Evolutionary conservation across 2,329 filamentous ascomycete genomes (phyloP), one percentile per base, ranked within the genome.

Genomic region (Cordyceps sp.): DNA sequence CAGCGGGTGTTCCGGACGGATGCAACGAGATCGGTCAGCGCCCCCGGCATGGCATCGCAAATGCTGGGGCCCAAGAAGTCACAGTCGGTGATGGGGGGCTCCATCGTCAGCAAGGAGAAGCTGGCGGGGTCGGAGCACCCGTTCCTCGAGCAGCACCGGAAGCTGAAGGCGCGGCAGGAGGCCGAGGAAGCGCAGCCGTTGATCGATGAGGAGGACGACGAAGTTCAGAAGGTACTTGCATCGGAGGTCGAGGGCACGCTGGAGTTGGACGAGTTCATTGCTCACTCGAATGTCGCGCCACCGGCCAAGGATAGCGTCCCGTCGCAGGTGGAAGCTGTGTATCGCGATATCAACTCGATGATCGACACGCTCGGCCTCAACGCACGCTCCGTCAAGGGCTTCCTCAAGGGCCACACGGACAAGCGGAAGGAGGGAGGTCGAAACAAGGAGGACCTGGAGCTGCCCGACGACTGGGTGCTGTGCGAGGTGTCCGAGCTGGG

Each of bases 361-460:
- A 76, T 98, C 27, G 84, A 94, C 45, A 88, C 82, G 0, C 60
- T 96, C 26, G 88, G 88, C 9, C 67, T 94, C 31, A 96, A 96
- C 48, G 73, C 63, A 10, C 62, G 69, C 13, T 73, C 81, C 6
- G 69, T 88, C 24, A 62, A 64, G 30, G 61, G 61, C 10, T 78
- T 77, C 40, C 63, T 86, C 27, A 64, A 69, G 34, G 82, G 78
- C 7, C 80, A 92, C 42, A 62, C 62, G 10, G 59, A 73, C 31
- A 54, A 62, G 26, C 53, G 60, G 31, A 61, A 66, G 32, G 58
- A 70, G 23, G 55, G 58, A 9, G 66, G 63, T 16, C 66, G 79
- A 21, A 66, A 60, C 7, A 67, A 69, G 37, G 62, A 77, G 31
- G 77, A 93, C 39, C 62, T 94, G 20, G 77, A 82, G 36, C 61